Evolutionary conservation across 2,329 filamentous ascomycete genomes (phyloP).

Genomic region (Trichoderma endophyticum): DNA sequence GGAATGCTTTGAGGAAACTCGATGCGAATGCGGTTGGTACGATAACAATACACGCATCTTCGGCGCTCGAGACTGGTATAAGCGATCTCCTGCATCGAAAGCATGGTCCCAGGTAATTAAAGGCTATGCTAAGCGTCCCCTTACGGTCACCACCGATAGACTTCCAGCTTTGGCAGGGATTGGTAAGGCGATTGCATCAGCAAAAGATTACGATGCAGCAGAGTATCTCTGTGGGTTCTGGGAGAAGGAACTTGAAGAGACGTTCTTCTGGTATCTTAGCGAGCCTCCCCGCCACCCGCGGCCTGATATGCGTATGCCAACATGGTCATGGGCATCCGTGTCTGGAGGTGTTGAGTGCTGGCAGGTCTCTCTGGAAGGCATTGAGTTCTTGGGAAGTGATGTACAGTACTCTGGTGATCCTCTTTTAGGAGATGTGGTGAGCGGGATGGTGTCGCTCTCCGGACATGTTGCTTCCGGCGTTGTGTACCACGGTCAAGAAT

Average conservation of each 20-base stretch:
- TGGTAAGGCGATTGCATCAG: slow-evolving; percentile 8
- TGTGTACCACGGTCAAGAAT: slow-evolving; percentile 7
- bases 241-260: slow-evolving; percentile 10
- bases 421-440: slow-evolving; percentile 11
- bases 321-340: slow-evolving; percentile 22
- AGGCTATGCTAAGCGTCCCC: slow-evolving; percentile 13
- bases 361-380: neutral
- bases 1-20: slow-evolving; percentile 18
- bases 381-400: slow-evolving; percentile 7
- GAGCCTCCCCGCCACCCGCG: neutral
- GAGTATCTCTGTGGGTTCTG: slow-evolving; percentile 19
- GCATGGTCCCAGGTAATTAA: slow-evolving; percentile 1
- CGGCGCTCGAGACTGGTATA: neutral
- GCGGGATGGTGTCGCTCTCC: neutral
- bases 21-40: slow-evolving; percentile 21
- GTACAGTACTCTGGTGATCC: slow-evolving; percentile 1
- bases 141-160: slow-evolving; percentile 16
- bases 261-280: slow-evolving; percentile 18
- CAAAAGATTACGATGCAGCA: neutral
- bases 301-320: neutral
- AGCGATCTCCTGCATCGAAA: neutral
- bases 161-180: slow-evolving; percentile 20
- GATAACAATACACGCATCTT: neutral
- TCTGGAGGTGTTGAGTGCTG: slow-evolving; percentile 7
- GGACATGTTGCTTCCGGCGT: slow-evolving; percentile 1